These are phyloP conservation scores for Penicillium glabrum DNA, from an alignment of 2,329 filamentous ascomycete genomes.

Conservation along the genomic window DNA sequence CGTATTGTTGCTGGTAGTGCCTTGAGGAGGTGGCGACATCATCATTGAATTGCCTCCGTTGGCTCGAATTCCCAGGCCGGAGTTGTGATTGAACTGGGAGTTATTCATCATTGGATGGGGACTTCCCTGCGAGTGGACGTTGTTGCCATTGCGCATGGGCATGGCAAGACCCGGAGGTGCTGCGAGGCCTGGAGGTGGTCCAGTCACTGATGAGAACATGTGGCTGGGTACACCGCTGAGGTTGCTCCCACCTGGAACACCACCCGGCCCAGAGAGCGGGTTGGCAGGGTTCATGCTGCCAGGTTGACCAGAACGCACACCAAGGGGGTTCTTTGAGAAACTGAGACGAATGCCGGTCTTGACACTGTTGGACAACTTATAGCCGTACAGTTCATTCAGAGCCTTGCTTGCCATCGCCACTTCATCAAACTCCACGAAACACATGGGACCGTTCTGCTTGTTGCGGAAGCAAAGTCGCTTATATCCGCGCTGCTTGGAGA, in stretches of 20 bases:
- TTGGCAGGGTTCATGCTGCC: conserved; percentile 53
- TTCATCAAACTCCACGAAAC: conserved; percentile 97
- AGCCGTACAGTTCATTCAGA: conserved; percentile 84
- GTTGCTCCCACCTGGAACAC: conserved; percentile 60
- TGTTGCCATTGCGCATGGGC: conserved; percentile 33
- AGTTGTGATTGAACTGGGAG: conserved; percentile 35
- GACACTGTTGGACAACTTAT: conserved; percentile 81
- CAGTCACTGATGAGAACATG: conserved; percentile 67
- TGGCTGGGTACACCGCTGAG: conserved; percentile 56
- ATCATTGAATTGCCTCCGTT: conserved; percentile 33
- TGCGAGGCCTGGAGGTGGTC: conserved; percentile 78
- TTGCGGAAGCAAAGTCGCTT: conserved; percentile 93
- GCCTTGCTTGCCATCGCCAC: conserved; percentile 89
- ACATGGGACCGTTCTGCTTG: conserved; percentile 96
- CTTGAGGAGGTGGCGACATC: conserved; percentile 32
- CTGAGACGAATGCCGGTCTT: conserved; percentile 94
- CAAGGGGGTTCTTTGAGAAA: conserved; percentile 96
- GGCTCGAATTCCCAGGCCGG: conserved; percentile 39
- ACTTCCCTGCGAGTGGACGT: conserved; percentile 31
- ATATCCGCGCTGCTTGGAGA: conserved; percentile 90
- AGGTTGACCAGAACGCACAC: conserved; percentile 77
- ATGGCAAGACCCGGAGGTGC: conserved; percentile 69
- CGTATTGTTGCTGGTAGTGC: conserved; percentile 27
- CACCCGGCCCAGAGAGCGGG: conserved; percentile 51
- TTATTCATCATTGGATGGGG: conserved; percentile 32